phyloP scores from a whole-genome alignment of 2,329 filamentous ascomycete species.

The Aspergillus fumigatus region DNA sequence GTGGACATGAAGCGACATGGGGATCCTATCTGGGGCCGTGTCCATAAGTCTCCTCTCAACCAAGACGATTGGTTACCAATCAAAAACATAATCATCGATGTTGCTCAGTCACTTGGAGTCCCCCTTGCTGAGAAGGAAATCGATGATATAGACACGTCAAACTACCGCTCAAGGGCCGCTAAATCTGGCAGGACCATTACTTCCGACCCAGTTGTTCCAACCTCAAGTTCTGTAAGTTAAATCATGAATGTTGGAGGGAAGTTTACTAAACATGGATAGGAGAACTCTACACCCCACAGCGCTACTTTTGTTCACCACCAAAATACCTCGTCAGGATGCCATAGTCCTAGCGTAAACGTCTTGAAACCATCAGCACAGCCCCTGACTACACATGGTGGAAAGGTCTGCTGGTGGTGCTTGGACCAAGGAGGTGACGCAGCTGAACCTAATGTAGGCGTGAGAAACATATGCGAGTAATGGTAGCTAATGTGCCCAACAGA shows the following conservation, averaged over 20 bases:
- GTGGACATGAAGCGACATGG: slow-evolving; percentile 12
- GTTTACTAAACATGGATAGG: not conserved
- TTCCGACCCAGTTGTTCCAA: not conserved
- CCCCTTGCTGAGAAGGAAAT: slow-evolving; percentile 3
- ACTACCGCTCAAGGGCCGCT: not conserved
- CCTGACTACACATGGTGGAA: slow-evolving; percentile 6
- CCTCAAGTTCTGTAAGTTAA: not conserved
- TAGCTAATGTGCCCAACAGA: not conserved
- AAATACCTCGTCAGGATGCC: not conserved
- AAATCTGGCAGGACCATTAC: not conserved
- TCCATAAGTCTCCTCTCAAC: slow-evolving; percentile 19
- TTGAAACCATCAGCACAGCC: not conserved
- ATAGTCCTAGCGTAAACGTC: not conserved
- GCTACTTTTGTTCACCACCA: not conserved
- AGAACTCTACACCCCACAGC: not conserved
- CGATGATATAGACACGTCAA: slow-evolving; percentile 10
- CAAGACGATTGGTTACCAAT: slow-evolving; percentile 13
- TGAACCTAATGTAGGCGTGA: not conserved
- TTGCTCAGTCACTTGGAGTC: slow-evolving; percentile 5
- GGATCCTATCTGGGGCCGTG: slow-evolving; percentile 19
- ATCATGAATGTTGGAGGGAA: not conserved
- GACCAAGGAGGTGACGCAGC: slow-evolving; percentile 6
- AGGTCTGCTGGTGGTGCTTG: slow-evolving; percentile 21
- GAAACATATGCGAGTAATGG: not conserved
- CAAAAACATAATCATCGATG: slow-evolving; percentile 10